These are phyloP conservation scores for Penicillium soppii DNA, from an alignment of 495 filamentous ascomycete genomes.

Conservation along the genomic window DNA sequence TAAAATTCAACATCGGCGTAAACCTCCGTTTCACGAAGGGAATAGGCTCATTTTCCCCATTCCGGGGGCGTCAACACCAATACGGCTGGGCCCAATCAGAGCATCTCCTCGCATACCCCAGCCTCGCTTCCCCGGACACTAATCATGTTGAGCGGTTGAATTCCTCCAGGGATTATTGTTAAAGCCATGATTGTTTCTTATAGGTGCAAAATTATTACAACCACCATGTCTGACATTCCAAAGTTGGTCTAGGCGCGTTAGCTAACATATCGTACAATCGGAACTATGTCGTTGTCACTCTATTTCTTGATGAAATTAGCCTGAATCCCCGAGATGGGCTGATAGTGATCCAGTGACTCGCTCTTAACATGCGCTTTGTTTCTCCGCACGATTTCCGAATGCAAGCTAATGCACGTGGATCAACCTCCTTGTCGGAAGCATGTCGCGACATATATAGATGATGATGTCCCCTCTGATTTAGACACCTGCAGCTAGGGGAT, in stretches of 20 bases:
- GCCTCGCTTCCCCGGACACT: constrained; percentile 14
- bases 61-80: constrained; percentile 5
- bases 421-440: background rate
- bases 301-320: constrained; percentile 5
- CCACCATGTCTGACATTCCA: constrained; percentile 2
- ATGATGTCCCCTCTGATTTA: background rate
- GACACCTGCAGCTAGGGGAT: background rate
- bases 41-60: constrained; percentile 2
- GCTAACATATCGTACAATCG: background rate
- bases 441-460: constrained; percentile 10
- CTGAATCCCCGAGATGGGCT: constrained; percentile 8
- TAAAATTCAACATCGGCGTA: too few relatives aligned
- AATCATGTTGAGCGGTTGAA: background rate
- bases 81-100: constrained; percentile 13
- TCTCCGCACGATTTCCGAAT: constrained; percentile 14
- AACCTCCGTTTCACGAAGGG: background rate
- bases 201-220: constrained; percentile 20
- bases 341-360: background rate
- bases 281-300: background rate
- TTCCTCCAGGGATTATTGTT: background rate
- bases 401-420: constrained; percentile 6
- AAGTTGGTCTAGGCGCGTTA: constrained; percentile 1
- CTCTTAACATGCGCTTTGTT: background rate
- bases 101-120: background rate
- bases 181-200: background rate